Base-by-base conservation (phyloP, 148 eudicot genomes). In the Limonium bicolor region DNA sequence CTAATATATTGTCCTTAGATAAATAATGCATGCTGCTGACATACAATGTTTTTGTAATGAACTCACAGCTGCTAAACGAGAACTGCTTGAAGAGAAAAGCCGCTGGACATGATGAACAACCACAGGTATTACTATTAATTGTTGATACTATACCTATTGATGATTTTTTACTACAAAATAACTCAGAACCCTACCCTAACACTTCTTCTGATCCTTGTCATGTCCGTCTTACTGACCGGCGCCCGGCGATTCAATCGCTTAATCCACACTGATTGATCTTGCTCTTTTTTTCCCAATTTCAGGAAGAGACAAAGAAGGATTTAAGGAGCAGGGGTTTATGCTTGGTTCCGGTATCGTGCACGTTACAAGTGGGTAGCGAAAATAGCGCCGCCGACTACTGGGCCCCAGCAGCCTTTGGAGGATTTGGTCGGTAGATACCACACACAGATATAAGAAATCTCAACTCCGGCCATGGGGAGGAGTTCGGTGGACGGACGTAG, bases 351-450 rank as follows among this genome's bases (percentile, higher is more conserved):
- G 36, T 82, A 48, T 71, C 96, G 39, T 82, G 86, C 74, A 87
- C 88, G 28, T 38, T 71, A 54, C 82, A 82, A 38, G 94, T 87
- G 20, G 94, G 82, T 38, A 82, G 80, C 20, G 88, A 78, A n/a
- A n/a, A n/a, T 53, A 87, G 76, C 32, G 86, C 85, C 20, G 88
- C 88, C 7, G 94, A 87, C 68, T 87, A 73, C 28, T 87, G 96
- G 94, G 88, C 88, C 38, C 88, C 82, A 8, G 66, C 95, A 5
- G 46, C 77, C 6, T 63, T 67, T 12, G 90, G 73, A 14, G 46
- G 26, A 2, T 41, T 41, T 41, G 12, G 27, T 20, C 2, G 3
- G 2, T 4, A 13, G 6, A 14, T 3, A 2, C 27, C 12, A 13
- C n/a, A n/a, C n/a, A n/a, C n/a, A n/a, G n/a, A n/a, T n/a, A n/a